Evolutionary conservation across 1,284 basidiomycete species (phyloP), one percentile per base, ranked within the genome.

Genomic region (Boletus sp.): DNA sequence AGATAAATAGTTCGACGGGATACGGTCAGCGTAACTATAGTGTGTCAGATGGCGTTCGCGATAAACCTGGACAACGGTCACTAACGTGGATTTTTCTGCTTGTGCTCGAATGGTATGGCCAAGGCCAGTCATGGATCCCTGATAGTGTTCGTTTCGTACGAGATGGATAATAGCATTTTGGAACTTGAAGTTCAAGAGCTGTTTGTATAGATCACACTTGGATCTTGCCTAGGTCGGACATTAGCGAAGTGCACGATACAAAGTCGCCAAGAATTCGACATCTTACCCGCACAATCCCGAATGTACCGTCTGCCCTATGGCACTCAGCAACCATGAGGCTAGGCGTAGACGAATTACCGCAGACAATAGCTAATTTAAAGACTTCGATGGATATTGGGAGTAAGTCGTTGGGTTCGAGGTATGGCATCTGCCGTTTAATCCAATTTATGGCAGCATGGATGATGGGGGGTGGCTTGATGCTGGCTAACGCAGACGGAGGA

Each of bases 261-360:
- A 46, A 23, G 10, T 30, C 48, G 20, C 44, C 8, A 34, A 29
- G 20, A 62, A 30, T 16, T 27, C 13, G 32, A 14, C 10, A 20
- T n/a, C 76, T 46, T 53, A 90, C 88, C 60, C 82, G 78, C 13
- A 86, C 78, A 33, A 90, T 77, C 17, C 91, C 84, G 58, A 89
- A 89, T 1, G 82, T 86, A 20, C 93, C 93, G 32, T 81, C 72
- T 1, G 82, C 82, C 20, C 73, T 73, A 46, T 79, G 72, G 56
- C 93, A 93, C 61, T 91, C 88, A 1, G 81, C 79, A 16, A 94
- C 82, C 22, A 94, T 73, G 12, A 95, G 70, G 58, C 76, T 85
- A 0, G 88, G 85, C 0, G 91, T 94, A 0, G 92, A 89, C 19
- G 80, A 71, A 66, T 93, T 95, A 8, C 93, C 93, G 29, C 85